Base-by-base conservation (phyloP, 805 yeast genomes). In the Lachancea cidri region DNA sequence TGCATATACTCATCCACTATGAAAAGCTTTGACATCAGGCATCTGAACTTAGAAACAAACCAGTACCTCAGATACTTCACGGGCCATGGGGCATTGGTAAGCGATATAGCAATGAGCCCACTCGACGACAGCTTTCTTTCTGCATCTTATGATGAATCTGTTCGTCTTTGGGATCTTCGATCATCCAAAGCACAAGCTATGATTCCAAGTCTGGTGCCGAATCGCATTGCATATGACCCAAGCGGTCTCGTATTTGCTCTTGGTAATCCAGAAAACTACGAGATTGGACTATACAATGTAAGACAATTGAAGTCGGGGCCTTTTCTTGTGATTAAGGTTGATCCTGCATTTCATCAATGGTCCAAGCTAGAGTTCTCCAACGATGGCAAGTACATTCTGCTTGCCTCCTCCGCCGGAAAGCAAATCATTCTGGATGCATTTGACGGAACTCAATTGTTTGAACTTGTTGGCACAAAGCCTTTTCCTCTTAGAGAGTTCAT, bases 121-220 rank as follows among this genome's bases (percentile, higher is more conserved):
- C 67, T 76, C 4, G 72, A 73, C 41, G 88, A 82, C 53, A 64
- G 73, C 9, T 75, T 85, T 55, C 52, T 85, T 7, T 78, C 85
- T 33, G 72, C 89, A 0, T 75, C 95, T 0, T 60, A 74, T 42
- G 98, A 93, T 59, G 74, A 81, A 40, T 79, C 95, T 0, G 84
- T 88, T 1, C 76, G 93, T 48, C 50, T 85, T 5, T 93, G 98
- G 98, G 98, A 93, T 63, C 59, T 84, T 18, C 68, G 91, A 49
- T 70, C 83, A 0, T 69, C 85, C 1, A 71, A 76, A 43, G 76
- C 83, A 15, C 80, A 76, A 43, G 93, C 94, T 0, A 64, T 73
- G 4, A 55, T 81, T 17, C 77, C 76, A 17, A 70, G 75, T 29
- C 73, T 77, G 13, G 69, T 72, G 11, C 79, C 85, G 7, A 64